Conservation (phyloP, 2,329 filamentous ascomycete genomes). For the Microascus cirrosus region DNA sequence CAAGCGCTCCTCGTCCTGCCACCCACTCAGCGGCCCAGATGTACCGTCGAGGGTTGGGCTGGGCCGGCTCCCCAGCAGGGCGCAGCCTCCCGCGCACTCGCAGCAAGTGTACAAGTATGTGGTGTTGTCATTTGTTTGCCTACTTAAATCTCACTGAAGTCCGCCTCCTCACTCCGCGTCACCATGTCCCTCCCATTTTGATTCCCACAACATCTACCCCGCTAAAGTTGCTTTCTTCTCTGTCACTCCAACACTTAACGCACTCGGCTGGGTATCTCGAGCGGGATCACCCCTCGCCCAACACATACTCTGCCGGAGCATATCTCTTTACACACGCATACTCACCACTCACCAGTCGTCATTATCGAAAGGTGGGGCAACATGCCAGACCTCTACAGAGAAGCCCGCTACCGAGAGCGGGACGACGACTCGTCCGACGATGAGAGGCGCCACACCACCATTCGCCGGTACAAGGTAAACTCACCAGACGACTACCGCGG, state of each 20-base stretch:
- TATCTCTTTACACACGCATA: neutral
- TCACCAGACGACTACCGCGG: constrained; percentile 31
- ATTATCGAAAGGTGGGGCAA: neutral
- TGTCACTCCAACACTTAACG: neutral
- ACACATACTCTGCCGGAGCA: neutral
- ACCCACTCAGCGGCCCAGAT: neutral
- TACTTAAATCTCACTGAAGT: neutral
- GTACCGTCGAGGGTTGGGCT: neutral
- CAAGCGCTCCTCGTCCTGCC: neutral
- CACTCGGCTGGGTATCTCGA: neutral
- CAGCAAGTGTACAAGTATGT: neutral
- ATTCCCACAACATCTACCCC: neutral
- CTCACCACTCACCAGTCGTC: neutral
- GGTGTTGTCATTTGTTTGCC: neutral
- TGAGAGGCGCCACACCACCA: constrained; percentile 32
- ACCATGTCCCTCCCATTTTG: neutral
- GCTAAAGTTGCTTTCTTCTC: neutral
- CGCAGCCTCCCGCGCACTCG: neutral
- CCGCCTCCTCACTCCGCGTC: neutral
- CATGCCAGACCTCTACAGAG: constrained; percentile 4
- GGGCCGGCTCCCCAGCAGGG: neutral
- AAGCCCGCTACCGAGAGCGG: constrained; percentile 3
- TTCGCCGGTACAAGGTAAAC: constrained; percentile 40
- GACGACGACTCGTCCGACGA: constrained; percentile 24
- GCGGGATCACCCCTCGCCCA: neutral